These are phyloP conservation scores for Rubroshorea leprosula DNA, from an alignment of 345 rosid species.

Conservation along the genomic window DNA sequence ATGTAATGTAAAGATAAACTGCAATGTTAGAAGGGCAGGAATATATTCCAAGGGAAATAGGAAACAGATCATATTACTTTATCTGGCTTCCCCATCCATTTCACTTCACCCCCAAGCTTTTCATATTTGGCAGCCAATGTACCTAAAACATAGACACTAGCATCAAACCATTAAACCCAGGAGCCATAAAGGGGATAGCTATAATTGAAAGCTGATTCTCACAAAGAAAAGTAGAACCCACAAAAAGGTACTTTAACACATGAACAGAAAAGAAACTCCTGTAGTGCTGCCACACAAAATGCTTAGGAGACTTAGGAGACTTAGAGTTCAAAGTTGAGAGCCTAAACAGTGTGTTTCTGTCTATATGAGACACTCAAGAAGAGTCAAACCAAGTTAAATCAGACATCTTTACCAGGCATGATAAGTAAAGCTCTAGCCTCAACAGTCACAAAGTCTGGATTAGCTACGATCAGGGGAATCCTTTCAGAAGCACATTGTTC, in stretches of 20 bases:
- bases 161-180: background rate
- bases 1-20: background rate
- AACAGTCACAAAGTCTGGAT: slow-evolving; percentile 91
- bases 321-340: too few species aligned
- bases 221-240: background rate
- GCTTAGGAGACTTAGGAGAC: too few species aligned
- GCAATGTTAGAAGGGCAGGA: background rate
- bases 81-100: slow-evolving; percentile 96
- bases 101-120: slow-evolving; percentile 87
- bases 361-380: background rate
- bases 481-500: slow-evolving; percentile 57
- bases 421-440: slow-evolving; percentile 76
- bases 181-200: background rate
- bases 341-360: too few species aligned
- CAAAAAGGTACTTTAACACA: background rate
- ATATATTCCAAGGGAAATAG: background rate
- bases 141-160: slow-evolving; percentile 31
- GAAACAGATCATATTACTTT: slow-evolving; percentile 40
- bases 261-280: background rate
- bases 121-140: slow-evolving; percentile 81
- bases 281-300: background rate
- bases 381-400: background rate
- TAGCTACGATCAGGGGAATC: slow-evolving; percentile 92
- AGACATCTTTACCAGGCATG: slow-evolving; percentile 72
- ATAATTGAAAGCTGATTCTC: background rate